Evolutionary conservation across 73 alveolate genomes (phyloP).

Genomic region (Effrenium voratum): DNA sequence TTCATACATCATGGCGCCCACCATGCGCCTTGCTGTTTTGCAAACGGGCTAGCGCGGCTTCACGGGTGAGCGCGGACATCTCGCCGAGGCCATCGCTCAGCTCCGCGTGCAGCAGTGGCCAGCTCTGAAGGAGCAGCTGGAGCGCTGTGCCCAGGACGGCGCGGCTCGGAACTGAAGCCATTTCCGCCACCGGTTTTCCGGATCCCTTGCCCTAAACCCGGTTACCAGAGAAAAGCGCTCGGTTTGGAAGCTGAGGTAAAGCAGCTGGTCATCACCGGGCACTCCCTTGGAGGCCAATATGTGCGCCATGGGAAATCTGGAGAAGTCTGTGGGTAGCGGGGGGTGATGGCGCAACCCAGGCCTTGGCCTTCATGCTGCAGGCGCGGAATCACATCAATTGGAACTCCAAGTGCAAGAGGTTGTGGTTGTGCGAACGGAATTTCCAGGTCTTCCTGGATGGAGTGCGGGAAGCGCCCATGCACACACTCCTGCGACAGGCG

Average conservation of each 20-base stretch:
- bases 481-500: conserved; percentile 50
- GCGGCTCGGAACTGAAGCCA: not conserved
- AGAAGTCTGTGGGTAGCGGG: not conserved
- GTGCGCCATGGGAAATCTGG: not conserved
- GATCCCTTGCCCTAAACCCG: not conserved
- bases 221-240: not conserved
- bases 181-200: not conserved
- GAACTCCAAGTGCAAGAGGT: not conserved
- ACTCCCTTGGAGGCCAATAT: conserved; percentile 82
- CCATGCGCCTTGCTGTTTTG: not conserved
- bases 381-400: not conserved
- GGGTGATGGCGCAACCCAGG: not conserved
- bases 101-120: conserved; percentile 93
- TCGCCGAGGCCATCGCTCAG: conserved; percentile 63
- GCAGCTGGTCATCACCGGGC: conserved; percentile 70
- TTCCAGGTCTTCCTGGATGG: conserved; percentile 67
- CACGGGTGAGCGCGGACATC: not conserved
- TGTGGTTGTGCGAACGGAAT: not conserved
- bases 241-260: not conserved
- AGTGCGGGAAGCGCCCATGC: conserved; percentile 35
- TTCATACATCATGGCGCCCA: conserved; percentile 82
- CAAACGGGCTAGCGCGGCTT: not conserved
- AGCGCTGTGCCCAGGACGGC: conserved; percentile 42
- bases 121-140: conserved; percentile 79
- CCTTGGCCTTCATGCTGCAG: conserved; percentile 83